Evolutionary conservation across 176 grass and related monocot genomes (phyloP), one percentile per base, ranked within the genome.

Genomic region (Triticum dicoccoides): DNA sequence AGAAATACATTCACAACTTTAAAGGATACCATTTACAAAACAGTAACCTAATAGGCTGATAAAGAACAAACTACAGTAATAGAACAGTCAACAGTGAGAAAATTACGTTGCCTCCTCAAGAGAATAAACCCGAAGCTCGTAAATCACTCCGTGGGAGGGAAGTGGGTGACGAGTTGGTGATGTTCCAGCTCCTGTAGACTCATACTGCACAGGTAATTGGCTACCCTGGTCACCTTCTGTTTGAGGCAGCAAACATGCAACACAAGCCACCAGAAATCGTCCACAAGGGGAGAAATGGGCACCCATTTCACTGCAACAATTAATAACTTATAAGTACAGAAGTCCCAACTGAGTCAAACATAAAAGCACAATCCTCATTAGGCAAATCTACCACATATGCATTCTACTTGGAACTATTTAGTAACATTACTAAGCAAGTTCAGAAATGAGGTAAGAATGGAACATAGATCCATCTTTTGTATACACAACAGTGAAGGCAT

Each of bases 101-200:
- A 73, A 86, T 89, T 93, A 97, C 97, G 85, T 91, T 33, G 91
- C 90, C 69, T 90, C 89, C 93, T 99, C 97, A 29, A 99, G 94
- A 73, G 97, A 99, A 89, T 99, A 99, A 70, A 99, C 92, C 61
- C 97, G 92, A 86, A 99, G 97, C 81, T 99, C 97, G 82, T 99
- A 99, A 52, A 97, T 99, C 85, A 99, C 91, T 82, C 92, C 90
- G 44, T 99, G 85, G 56, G 97, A 96, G 52, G 94, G 90, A 87
- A 94, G 86, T 78, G 97, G 94, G 49, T 97, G 97, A 54, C 89
- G 94, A 84, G 97, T 99, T 78, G 97, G 97, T 76, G 97, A 98
- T 70, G 97, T 90, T 81, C 91, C 92, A 73, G 92, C 78, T 51
- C 94, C 94, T 45, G 78, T 82, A 87, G 88, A 88, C 83, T 97